A percentile compares a stretch with the other conserved stretches of the same genome.
Conservation (phyloP, 257 asterid genomes). For the Ilex asprella region DNA sequence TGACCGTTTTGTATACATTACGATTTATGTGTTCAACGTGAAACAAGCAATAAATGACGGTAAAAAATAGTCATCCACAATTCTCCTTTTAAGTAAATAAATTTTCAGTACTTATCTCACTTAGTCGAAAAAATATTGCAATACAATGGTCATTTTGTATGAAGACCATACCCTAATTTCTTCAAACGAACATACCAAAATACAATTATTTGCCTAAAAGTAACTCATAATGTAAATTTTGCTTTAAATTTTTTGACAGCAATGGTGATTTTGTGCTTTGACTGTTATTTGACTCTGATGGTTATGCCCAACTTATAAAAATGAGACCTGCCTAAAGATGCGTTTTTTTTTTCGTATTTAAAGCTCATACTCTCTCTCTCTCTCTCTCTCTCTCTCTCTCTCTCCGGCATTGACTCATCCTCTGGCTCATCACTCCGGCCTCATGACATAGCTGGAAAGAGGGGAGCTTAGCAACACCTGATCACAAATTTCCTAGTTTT, state of each 20-base stretch:
- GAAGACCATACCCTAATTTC: too few species aligned
- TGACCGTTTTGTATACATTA: too few species aligned
- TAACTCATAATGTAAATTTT: neutral
- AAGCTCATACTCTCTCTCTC: slow-evolving; percentile 11
- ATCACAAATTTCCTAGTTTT: slow-evolving; percentile 3
- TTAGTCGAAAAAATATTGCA: too few species aligned
- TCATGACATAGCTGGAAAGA: slow-evolving; percentile 37
- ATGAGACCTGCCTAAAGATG: slow-evolving; percentile 24
- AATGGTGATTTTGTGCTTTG: slow-evolving; percentile 17
- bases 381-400: slow-evolving; percentile 21
- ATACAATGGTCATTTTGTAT: too few species aligned
- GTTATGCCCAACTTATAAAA: slow-evolving; percentile 3
- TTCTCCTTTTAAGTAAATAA: too few species aligned
- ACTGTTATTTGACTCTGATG: slow-evolving; percentile 13
- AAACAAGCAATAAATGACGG: too few species aligned
- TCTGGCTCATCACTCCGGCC: too few species aligned
- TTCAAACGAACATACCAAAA: too few species aligned
- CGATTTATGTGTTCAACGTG: too few species aligned
- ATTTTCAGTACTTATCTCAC: too few species aligned
- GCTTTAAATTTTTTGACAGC: slow-evolving; percentile 11
- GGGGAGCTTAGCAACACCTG: slow-evolving; percentile 34
- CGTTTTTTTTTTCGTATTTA: slow-evolving; percentile 13
- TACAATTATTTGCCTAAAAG: neutral
- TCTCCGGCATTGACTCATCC: slow-evolving; percentile 61
- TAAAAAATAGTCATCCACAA: too few species aligned